Evolutionary conservation across 495 filamentous ascomycete genomes (phyloP), one percentile per base, ranked within the genome.

Genomic region (Pyrenula massariospora): DNA sequence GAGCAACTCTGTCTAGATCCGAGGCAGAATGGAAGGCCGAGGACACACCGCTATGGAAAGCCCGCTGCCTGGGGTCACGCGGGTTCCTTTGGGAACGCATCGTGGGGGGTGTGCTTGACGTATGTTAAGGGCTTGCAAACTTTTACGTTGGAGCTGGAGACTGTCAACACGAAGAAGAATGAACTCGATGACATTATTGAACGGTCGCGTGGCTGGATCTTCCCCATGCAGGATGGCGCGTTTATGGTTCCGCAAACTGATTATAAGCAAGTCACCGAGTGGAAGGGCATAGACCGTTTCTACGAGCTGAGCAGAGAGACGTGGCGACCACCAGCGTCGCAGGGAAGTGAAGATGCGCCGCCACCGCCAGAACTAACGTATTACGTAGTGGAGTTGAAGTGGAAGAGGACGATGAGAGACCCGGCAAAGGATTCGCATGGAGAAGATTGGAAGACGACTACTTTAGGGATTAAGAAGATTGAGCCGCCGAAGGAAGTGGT

Each of bases 101-200:
- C 31, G 31, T 42, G 57, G 65, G 66, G 60, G 47, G 31, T 2
- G 56, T 55, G 24, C 47, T 65, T 60, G 55, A 57, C 22, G 55
- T 59, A 56, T 3, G 57, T 62, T 2, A 31, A 57, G 10, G 55
- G 61, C 19, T 24, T 70, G 24, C 24, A 56, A 31, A 48, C 25
- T 8, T 58, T 71, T 22, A 54, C 60, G 12, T 54, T 70, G 23
- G 60, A 60, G 42, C 55, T 71, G 8, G 64, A 71, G 55, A 70
- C 65, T 24, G 49, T 63, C 21, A 62, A 62, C 50, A 52, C 25
- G 1, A 61, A 61, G 55, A 65, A 58, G 48, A 47, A 21, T 15
- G 53, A 65, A 51, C 36, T 66, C 1, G 63, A 66, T 19, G 52
- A 24, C 21, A 59, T 63, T 50, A 54, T 57, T n/a, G 51, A 20